phyloP scores from a whole-genome alignment of 352 stramenopile genomes.

The Aphanomyces invadans region DNA sequence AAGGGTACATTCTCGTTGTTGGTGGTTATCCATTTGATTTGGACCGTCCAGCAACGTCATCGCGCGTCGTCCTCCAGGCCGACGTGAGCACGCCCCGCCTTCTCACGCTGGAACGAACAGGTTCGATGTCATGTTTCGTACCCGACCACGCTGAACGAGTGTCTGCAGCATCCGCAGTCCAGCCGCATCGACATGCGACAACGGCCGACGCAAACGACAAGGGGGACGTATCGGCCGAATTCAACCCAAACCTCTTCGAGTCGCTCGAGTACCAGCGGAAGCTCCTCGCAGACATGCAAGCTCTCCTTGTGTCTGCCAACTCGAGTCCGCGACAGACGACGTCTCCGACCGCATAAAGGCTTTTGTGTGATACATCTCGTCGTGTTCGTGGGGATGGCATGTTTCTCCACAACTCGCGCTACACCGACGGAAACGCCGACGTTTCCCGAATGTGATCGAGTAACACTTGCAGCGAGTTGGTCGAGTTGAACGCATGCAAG shows the following conservation, averaged over 20 bases:
- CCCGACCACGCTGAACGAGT: not conserved
- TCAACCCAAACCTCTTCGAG: constrained; percentile 18
- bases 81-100: too few relatives aligned
- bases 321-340: not conserved
- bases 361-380: too few relatives aligned
- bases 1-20: too few relatives aligned
- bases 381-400: not conserved
- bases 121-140: too few relatives aligned
- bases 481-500: constrained; percentile 50
- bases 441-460: constrained; percentile 48
- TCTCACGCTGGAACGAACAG: too few relatives aligned
- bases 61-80: too few relatives aligned
- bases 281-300: constrained; percentile 19
- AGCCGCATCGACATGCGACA: not conserved
- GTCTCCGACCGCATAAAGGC: not conserved
- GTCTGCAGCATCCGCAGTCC: too few relatives aligned
- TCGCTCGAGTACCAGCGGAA: constrained; percentile 24
- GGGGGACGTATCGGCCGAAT: not conserved
- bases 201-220: too few relatives aligned
- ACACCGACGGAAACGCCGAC: not conserved
- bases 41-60: too few relatives aligned
- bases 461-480: constrained; percentile 55
- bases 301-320: not conserved
- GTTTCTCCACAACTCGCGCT: not conserved
- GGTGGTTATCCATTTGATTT: too few relatives aligned